Evolutionary conservation across 1,284 basidiomycete species (phyloP), one percentile per base, ranked within the genome.

Genomic region (Heterobasidion parviporum): DNA sequence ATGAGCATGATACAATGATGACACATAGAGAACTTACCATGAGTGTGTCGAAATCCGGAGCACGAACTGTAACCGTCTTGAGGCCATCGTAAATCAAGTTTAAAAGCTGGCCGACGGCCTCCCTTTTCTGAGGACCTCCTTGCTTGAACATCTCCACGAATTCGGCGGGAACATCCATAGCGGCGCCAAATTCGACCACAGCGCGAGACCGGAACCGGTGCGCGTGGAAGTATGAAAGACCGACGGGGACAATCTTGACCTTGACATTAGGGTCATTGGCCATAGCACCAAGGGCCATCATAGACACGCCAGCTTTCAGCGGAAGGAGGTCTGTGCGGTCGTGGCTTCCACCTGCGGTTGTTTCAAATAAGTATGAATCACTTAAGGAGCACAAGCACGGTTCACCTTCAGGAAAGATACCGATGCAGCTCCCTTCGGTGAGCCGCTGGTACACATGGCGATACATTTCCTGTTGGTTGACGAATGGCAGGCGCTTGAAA

Each of bases 281-380:
- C 92, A 98, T 95, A 1, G 95, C 94, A 38, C 95, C 95, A 5
- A 98, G 80, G n/a, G 95, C 94, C 94, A 98, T 98, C 63, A 98
- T 82, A 1, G 94, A 90, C 50, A 98, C 94, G 5, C 95, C 95
- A 18, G 95, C 95, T 72, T 98, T 98, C 50, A 98, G 79, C 1
- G 95, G 95, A 41, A 98, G 79, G 55, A 98, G 81, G 68, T 98
- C 94, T 15, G 92, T 95, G 44, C 95, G 87, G 72, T 98, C 95
- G 71, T 98, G 95, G 56, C 94, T 97, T 56, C 95, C 95, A 63
- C 94, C 92, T 94, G 61, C 55, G 38, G 26, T 34, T 44, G 53
- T 26, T 52, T 47, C 41, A 55, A 51, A 36, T 10, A 26, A 26
- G 34, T 26, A n/a, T 48, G 47, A 43, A 16, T 34, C 36, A 3